Base-by-base conservation (phyloP, 306 rosid genomes). In the Fragaria vesca region DNA sequence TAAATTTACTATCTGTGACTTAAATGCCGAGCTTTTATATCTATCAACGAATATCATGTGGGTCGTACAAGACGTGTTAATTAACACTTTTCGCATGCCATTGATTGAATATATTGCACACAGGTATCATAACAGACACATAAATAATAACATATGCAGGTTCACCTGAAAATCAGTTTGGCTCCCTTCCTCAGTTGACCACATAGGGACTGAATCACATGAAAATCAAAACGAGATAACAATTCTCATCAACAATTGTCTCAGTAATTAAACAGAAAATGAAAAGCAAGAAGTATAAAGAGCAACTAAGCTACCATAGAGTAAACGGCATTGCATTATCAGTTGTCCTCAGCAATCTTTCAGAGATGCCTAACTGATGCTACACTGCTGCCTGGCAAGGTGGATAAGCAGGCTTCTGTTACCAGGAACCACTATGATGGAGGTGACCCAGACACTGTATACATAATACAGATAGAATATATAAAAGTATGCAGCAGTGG, bases 251-350 rank as follows among this genome's bases (percentile, higher is more conserved):
- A 66, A 66, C 26, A 66, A 17, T 38, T 36, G 13, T 7, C 48
- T 66, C 48, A 38, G 26, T 18, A 38, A 66, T 18, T 9, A 36
- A 8, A 20, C 15, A 36, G n/a, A 63, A 26, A 4, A 61, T 21
- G 7, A 13, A 30, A 32, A 13, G 9, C 20, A 66, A 66, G 45
- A 65, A 16, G n/a, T 1, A 13, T 18, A 66, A 66, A 36, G 47
- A 8, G 70, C 46, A 66, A 36, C 71, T 66, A 66, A 36, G 67
- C 20, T 74, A 74, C 77, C 77, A 54, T 12, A 15, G 55, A 58
- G 26, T n/a, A 58, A 43, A 74, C 5, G 32, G 8, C 66, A 24
- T 18, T 47, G 8, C 61, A 73, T 21, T 21, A 40, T 40, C 40
- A 13, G 40, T 54, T 15, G 34, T 38, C 42, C 42, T 42, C 54